Conservation (phyloP, 495 filamentous ascomycete species). For the Penicillium dipodomyicola region DNA sequence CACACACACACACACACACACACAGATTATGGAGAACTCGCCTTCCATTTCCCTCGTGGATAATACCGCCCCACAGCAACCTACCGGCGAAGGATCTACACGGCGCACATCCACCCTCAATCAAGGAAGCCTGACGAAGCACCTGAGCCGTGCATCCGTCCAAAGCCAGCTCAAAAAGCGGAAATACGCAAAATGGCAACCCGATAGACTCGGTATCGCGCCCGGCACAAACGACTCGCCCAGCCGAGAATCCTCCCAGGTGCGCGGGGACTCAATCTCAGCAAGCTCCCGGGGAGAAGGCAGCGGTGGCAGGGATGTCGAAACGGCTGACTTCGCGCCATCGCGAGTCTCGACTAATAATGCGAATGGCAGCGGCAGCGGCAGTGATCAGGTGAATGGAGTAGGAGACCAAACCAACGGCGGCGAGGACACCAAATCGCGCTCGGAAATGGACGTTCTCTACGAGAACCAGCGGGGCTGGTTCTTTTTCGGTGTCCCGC, state of each 20-base stretch:
- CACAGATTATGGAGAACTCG: constrained; percentile 24
- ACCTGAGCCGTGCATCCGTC: constrained; percentile 40
- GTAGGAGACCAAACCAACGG: constrained; percentile 9
- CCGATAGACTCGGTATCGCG: constrained; percentile 41
- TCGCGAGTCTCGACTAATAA: constrained; percentile 22
- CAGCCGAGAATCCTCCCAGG: constrained; percentile 27
- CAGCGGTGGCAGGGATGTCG: constrained; percentile 12
- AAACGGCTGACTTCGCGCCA: constrained; percentile 21
- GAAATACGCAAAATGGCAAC: constrained; percentile 65
- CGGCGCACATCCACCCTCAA: constrained; percentile 21
- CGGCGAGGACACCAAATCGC: constrained; percentile 11
- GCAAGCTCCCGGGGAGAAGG: constrained; percentile 22
- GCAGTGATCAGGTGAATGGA: constrained; percentile 20
- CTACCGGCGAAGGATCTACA: constrained; percentile 21
- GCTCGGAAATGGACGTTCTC: constrained; percentile 73
- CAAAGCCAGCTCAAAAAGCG: constrained; percentile 50
- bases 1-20: not conserved
- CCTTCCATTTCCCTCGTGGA: constrained; percentile 38
- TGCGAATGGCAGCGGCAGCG: constrained; percentile 14
- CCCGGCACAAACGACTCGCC: constrained; percentile 21
- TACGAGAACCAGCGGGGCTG: constrained; percentile 90
- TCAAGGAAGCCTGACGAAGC: constrained; percentile 26
- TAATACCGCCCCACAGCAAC: constrained; percentile 39
- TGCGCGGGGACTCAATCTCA: constrained; percentile 22
- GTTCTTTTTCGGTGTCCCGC: constrained; percentile 83